Evolutionary conservation across 2,329 filamentous ascomycete species (phyloP).

Genomic region (Leptographium lundbergii): DNA sequence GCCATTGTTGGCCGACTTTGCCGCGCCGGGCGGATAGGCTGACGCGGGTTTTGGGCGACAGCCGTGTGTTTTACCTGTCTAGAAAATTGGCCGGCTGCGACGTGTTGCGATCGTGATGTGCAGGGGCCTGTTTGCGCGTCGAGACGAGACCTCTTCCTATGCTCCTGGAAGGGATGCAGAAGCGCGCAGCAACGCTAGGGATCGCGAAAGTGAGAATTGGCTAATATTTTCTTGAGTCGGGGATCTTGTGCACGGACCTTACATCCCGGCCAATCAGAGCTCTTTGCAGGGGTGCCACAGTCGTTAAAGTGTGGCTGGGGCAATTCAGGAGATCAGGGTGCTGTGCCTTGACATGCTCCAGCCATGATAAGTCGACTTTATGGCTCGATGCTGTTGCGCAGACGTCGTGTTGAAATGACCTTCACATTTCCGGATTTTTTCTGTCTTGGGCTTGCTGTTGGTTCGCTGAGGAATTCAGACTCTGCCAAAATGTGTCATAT

Average conservation of each 20-base stretch:
- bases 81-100: not conserved
- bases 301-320: not conserved
- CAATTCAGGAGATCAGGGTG: not conserved
- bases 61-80: not conserved
- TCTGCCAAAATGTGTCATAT: too few species aligned
- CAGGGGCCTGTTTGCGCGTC: not conserved
- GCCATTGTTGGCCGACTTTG: slow-evolving; percentile 3
- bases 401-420: not conserved
- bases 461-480: not conserved
- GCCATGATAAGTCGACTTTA: not conserved
- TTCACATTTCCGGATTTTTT: too few species aligned
- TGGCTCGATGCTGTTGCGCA: not conserved
- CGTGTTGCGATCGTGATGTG: not conserved
- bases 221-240: slow-evolving; percentile 1
- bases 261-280: slow-evolving; percentile 3
- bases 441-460: not conserved
- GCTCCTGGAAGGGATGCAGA: slow-evolving; percentile 9
- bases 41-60: not conserved
- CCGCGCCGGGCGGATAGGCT: not conserved
- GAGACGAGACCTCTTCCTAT: not conserved
- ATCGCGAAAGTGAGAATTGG: slow-evolving; percentile 11
- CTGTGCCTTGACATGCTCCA: not conserved
- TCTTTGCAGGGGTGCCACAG: not conserved
- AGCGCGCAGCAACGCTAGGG: slow-evolving; percentile 10
- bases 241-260: not conserved